Percentiles rank a stretch among this genome's conserved stretches.
Conservation (phyloP, 148 eudicot species). For the Chenopodium quinoa region DNA sequence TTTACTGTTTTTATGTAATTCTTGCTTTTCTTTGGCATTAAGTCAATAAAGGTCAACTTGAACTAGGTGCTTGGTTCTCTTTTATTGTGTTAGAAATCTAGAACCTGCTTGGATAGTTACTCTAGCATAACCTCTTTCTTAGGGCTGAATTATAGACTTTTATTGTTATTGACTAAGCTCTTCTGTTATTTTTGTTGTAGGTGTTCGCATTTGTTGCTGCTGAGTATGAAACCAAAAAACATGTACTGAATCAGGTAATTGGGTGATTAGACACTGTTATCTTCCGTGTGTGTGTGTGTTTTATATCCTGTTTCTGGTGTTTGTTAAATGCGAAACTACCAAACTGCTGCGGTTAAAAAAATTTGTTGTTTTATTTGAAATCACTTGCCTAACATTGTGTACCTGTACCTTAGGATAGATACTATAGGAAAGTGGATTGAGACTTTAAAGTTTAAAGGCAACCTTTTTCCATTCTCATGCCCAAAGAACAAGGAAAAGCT, state of each 20-base stretch:
- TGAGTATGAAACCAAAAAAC: slow-evolving; percentile 75
- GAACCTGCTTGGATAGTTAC: neutral
- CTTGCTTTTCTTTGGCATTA: neutral
- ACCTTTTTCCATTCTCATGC: neutral
- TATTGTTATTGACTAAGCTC: neutral
- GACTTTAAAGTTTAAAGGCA: neutral
- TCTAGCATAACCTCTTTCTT: neutral
- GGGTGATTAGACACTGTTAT: slow-evolving; percentile 28
- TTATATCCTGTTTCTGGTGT: neutral
- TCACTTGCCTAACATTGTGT: neutral
- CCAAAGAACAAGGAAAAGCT: neutral
- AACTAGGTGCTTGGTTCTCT: neutral
- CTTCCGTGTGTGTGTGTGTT: neutral
- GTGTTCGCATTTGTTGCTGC: slow-evolving; percentile 94
- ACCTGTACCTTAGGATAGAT: neutral
- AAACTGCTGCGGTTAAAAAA: neutral
- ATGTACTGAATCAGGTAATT: slow-evolving; percentile 79
- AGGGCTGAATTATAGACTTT: neutral
- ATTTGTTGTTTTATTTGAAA: neutral
- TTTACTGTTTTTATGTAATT: neutral
- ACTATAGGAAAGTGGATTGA: neutral
- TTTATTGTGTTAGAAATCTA: neutral
- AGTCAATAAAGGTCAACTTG: neutral
- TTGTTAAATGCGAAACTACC: neutral
- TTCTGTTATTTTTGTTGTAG: slow-evolving; percentile 38